Evolutionary conservation across 192 early-diverging fungal genomes (phyloP).

Genomic region (Coemansia sp.): DNA sequence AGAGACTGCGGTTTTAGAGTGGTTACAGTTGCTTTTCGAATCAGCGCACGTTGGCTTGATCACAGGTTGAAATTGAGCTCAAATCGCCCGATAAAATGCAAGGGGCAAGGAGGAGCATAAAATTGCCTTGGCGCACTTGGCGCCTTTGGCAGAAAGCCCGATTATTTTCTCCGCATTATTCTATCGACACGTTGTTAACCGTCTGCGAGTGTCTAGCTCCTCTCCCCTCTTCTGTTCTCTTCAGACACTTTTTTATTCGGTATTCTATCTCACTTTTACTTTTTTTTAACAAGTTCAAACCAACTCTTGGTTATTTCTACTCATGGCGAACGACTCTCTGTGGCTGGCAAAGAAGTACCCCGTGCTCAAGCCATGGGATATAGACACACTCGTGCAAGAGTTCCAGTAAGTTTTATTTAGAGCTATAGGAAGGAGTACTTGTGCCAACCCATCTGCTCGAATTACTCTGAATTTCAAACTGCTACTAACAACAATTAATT

Average conservation of each 20-base stretch:
- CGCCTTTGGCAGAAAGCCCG: not conserved
- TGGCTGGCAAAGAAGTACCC: slow-evolving; percentile 48
- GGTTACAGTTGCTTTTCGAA: not conserved
- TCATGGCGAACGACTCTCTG: slow-evolving; percentile 16
- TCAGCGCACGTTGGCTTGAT: not conserved
- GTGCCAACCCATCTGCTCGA: not conserved
- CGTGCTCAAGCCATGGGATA: slow-evolving; percentile 55
- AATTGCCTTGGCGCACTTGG: not conserved
- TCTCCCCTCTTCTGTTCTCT: not conserved
- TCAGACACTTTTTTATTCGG: not conserved
- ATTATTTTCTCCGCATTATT: not conserved
- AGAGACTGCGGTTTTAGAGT: not conserved
- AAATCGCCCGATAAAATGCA: not conserved
- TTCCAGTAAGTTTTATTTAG: slow-evolving; percentile 47
- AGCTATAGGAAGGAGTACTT: not conserved
- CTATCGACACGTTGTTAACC: not conserved
- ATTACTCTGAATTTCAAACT: not conserved
- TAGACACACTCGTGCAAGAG: slow-evolving; percentile 43
- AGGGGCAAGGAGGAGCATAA: not conserved
- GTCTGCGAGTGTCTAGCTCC: not conserved
- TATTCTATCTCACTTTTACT: not conserved
- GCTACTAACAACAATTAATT: not conserved
- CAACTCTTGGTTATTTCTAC: not conserved
- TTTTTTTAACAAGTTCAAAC: not conserved
- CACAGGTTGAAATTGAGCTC: not conserved